These are phyloP conservation scores for Pholiota conissans DNA, from an alignment of 768 basidiomycete genomes.

Conservation along the genomic window DNA sequence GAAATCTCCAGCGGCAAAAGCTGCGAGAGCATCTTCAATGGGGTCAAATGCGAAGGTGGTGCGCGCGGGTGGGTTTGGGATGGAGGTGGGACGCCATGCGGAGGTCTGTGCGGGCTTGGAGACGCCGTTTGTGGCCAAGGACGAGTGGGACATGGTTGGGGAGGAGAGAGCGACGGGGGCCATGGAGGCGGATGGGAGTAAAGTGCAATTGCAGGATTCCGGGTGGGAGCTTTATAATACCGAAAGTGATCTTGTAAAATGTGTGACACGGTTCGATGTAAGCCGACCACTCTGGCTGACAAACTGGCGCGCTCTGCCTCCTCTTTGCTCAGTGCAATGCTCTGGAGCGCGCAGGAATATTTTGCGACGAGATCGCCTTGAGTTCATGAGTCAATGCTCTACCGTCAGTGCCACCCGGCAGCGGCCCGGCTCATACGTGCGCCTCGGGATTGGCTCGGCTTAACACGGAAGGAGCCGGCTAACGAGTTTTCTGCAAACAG, in stretches of 20 bases:
- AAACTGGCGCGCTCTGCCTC: background rate
- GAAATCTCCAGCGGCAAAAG: slow-evolving; percentile 82
- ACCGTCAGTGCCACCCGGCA: background rate
- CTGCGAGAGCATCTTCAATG: slow-evolving; percentile 76
- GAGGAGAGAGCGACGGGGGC: slow-evolving; percentile 28
- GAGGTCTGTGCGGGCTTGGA: slow-evolving; percentile 19
- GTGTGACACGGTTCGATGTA: slow-evolving; percentile 23
- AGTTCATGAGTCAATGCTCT: background rate
- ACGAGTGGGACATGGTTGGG: slow-evolving; percentile 13
- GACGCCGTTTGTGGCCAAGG: slow-evolving; percentile 13
- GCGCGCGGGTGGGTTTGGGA: slow-evolving; percentile 27
- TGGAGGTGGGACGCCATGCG: slow-evolving; percentile 36
- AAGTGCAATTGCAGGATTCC: slow-evolving; percentile 11
- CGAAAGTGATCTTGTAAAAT: slow-evolving; percentile 21
- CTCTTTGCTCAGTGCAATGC: background rate
- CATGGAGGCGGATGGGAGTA: slow-evolving; percentile 24
- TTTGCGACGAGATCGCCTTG: background rate
- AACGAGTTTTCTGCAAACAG: slow-evolving; percentile 27
- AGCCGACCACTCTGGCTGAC: slow-evolving; percentile 14
- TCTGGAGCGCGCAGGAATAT: too few species aligned
- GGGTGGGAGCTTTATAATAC: slow-evolving; percentile 24
- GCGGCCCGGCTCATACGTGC: slow-evolving; percentile 21
- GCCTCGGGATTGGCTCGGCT: slow-evolving; percentile 36
- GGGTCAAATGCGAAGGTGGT: slow-evolving; percentile 70
- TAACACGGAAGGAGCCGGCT: slow-evolving; percentile 38